Percentiles rank a stretch among this genome's conserved stretches.
Evolutionary conservation across 345 rosid genomes (phyloP).

Genomic region (Arabis alpina): DNA sequence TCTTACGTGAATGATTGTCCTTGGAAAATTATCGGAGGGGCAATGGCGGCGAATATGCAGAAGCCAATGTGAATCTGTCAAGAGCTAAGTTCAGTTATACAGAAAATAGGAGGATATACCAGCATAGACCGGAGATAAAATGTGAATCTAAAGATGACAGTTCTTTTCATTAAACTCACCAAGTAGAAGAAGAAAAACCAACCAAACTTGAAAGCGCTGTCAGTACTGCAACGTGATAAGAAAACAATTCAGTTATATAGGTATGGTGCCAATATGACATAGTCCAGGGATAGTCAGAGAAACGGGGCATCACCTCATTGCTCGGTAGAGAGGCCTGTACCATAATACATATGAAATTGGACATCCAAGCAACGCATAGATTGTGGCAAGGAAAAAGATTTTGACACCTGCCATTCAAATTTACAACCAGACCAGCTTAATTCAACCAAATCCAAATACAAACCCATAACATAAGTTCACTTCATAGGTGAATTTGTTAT

Average conservation of each 20-base stretch:
- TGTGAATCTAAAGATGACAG: neutral
- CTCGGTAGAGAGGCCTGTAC: conserved; percentile 98
- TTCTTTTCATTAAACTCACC: conserved; percentile 54
- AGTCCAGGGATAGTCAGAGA: neutral
- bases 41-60: conserved; percentile 95
- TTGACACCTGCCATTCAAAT: conserved; percentile 66
- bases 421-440: conserved; percentile 1
- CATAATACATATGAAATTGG: conserved; percentile 92
- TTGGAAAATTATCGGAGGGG: conserved; percentile 94
- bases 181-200: conserved; percentile 96
- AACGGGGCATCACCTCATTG: conserved; percentile 63
- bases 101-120: neutral
- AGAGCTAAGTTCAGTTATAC: conserved; percentile 22
- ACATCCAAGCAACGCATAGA: conserved; percentile 81
- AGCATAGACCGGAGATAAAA: neutral
- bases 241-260: conserved; percentile 1
- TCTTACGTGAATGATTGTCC: conserved; percentile 98
- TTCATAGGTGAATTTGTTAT: neutral
- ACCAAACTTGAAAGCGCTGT: conserved; percentile 92
- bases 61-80: conserved; percentile 88
- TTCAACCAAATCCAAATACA: conserved; percentile 13
- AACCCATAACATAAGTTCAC: neutral
- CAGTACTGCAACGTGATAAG: conserved; percentile 71
- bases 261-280: conserved; percentile 2
- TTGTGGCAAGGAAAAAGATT: conserved; percentile 86